phyloP scores from a whole-genome alignment of 768 basidiomycete species.

The Lactarius psammicola region DNA sequence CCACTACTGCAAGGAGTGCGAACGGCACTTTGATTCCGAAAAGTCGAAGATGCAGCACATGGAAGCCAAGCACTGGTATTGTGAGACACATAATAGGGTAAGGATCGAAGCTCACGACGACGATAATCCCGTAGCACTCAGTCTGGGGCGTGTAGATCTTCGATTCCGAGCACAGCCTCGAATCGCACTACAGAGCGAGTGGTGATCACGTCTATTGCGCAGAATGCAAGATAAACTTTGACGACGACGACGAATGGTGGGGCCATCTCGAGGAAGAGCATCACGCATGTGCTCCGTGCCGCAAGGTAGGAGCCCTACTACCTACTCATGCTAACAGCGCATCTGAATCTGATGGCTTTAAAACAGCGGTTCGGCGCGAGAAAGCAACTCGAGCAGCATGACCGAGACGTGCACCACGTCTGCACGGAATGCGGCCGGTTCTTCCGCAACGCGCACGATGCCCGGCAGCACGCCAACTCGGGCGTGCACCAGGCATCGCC shows the following conservation, averaged over 20 bases:
- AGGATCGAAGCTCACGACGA: not conserved
- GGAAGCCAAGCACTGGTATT: constrained; percentile 13
- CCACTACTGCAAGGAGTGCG: constrained; percentile 12
- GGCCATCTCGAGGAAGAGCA: constrained; percentile 6
- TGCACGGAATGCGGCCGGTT: constrained; percentile 38
- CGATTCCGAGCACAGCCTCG: constrained; percentile 39
- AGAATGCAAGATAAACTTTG: constrained; percentile 9
- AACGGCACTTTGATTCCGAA: not conserved
- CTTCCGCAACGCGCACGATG: constrained; percentile 42
- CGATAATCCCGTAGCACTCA: not conserved
- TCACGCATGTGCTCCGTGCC: not conserved
- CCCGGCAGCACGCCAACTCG: constrained; percentile 52
- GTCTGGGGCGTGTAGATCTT: constrained; percentile 37
- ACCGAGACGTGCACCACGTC: constrained; percentile 41
- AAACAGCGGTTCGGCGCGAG: not conserved
- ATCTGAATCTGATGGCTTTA: too few species aligned
- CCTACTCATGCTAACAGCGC: too few species aligned
- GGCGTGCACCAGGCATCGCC: constrained; percentile 43
- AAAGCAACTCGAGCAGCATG: not conserved
- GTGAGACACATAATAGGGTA: constrained; percentile 5
- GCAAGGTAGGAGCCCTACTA: not conserved
- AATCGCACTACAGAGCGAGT: constrained; percentile 47
- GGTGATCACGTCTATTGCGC: not conserved
- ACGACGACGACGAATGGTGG: constrained; percentile 7
- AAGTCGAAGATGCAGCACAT: constrained; percentile 2